Base-by-base conservation (phyloP, 1,284 basidiomycete genomes). In the Sporisorium exsertum region DNA sequence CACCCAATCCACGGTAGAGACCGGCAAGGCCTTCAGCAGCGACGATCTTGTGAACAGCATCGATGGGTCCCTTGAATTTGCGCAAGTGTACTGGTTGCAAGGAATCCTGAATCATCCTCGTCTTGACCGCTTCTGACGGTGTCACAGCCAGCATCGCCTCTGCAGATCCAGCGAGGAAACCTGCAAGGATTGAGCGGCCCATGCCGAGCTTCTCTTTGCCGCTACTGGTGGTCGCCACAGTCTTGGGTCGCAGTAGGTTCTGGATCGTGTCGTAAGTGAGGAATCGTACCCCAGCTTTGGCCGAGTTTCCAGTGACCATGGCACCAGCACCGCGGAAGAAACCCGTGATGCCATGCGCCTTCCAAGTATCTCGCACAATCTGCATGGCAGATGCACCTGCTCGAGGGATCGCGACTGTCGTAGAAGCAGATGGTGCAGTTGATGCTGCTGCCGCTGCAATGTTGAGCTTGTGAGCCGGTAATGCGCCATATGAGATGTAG, bases 91-190 rank as follows among this genome's bases (percentile, higher is more conserved):
- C 89, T 0, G 92, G 89, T 29, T 91, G 90, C 84, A 94, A 93
- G 8, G 93, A 91, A 81, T 97, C 95, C 82, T 95, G 94, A 67
- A 98, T 95, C 73, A 97, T 90, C 84, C 97, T 96, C 15, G 95
- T 98, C 94, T 98, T 98, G 88, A 98, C 96, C 0, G 95, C 97
- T 86, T 98, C 95, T 13, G 93, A 95, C 1, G 95, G 95, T 0
- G 95, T 97, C 5, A 97, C 95, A 0, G 95, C 95, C 61, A 97
- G 90, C 24, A 97, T 86, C 1, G 95, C 95, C 86, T 98, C 95
- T 83, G 89, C 92, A 90, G 95, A 91, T 12, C 95, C 95, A 1
- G 95, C 95, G 50, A 94, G 94, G 5, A 98, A 88, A 45, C 95
- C 95, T 61, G 95, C 94, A 91, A 82, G 22, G 54, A 59, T 52